Base-by-base conservation (phyloP, 169 alveolate species). In the Plasmodium malariae region DNA sequence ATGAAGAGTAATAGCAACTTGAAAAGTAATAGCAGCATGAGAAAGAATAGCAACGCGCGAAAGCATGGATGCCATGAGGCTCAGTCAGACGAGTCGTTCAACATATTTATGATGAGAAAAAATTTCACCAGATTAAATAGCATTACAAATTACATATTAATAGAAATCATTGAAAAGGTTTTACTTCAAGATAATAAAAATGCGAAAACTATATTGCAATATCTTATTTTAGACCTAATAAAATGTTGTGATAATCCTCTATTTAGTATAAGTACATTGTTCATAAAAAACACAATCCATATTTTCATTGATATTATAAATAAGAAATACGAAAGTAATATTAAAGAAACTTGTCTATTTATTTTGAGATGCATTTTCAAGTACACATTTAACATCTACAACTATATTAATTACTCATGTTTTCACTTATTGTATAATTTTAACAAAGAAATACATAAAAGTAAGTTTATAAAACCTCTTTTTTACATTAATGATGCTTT, bases 181-280 rank as follows among this genome's bases (percentile, higher is more conserved):
- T 60, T 71, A 48, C 67, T 49, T 59, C 70, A 55, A n/a, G 74
- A 86, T 60, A 86, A 70, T 57, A 71, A 43, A 69, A 68, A 86
- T 86, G 92, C 55, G 2, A 69, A 60, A 86, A 70, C 26, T 14
- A 71, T 69, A n/a, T 51, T 86, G 30, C 68, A 86, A 4, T 43
- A 26, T 62, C 21, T 86, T 36, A 17, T 86, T 37, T 62, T 71
- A 65, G 92, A 86, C 14, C 19, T 86, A 59, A 68, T 86, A 9
- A 71, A 86, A 60, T 86, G 92, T 24, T 86, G 92, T 63, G 92
- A 86, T 30, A 86, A 86, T 24, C 92, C 92, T 6, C 1, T 69
- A 70, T 70, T 86, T 40, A 86, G 74, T 72, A 45, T 55, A 71
- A 86, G 92, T 55, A 59, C 76, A 9, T 34, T 69, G 3, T 86